Base-by-base conservation (phyloP, 108 stramenopile species). In the Epipyxis sp. region DNA sequence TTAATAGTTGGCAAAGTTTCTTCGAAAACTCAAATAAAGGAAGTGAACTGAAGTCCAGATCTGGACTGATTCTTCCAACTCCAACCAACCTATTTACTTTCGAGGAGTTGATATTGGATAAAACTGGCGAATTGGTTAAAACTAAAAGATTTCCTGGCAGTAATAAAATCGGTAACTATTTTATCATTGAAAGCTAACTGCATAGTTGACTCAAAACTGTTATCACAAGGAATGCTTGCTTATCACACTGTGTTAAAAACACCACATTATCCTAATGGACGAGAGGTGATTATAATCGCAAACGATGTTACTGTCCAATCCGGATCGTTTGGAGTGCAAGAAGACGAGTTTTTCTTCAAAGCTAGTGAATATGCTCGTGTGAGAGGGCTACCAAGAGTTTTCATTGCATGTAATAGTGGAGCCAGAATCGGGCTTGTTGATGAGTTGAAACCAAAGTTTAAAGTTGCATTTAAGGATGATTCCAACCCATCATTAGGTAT, bases 291-390 rank as follows among this genome's bases (percentile, higher is more conserved):
- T 62, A 82, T 98, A 67, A 93, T 96, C 81, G 87, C 95, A 54
- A 98, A 98, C 78, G 97, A 98, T 84, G 94, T 98, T n/a, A 98
- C 97, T 78, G 92, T 95, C 37, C 92, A 95, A 83, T 91, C 92
- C 85, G 97, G 97, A 76, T 95, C 94, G 46, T 98, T 98, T 81
- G 97, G 95, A 43, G 94, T 96, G 67, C 89, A 88, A 0, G 95
- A 98, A 84, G 95, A 96, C 81, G 94, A 96, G 59, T 84, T 95
- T 79, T 97, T 92, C 88, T 91, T 78, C 87, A 91, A 91, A 79
- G 94, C 93, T 20, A 93, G 93, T 20, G 83, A 88, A 65, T 95
- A 91, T 76, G 97, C 97, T 25, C 91, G 95, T 57, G 89, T 90
- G 61, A 79, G 88, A 77, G 90, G 92, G 40, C 78, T 98, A 42